phyloP scores from a whole-genome alignment of 2,329 filamentous ascomycete species.

The Fusarium heterosporum region DNA sequence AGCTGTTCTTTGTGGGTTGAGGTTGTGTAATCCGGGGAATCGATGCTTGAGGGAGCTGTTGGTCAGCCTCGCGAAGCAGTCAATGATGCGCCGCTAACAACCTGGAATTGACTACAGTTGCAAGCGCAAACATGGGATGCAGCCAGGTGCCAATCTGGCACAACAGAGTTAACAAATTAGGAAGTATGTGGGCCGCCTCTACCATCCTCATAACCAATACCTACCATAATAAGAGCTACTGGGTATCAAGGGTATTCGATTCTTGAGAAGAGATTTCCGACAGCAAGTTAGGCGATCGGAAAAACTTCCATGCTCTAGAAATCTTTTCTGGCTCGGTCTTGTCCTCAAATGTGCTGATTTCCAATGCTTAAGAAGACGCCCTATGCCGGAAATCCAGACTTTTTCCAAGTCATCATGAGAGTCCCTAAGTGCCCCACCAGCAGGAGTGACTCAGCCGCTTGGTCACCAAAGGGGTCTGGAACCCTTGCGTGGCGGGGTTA shows the following conservation, averaged over 20 bases:
- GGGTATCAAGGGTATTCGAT: no score
- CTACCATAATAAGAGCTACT: background rate
- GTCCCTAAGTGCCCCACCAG: background rate
- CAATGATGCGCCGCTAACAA: conserved; percentile 28
- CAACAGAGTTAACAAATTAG: conserved; percentile 1
- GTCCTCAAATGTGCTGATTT: background rate
- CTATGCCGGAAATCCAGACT: background rate
- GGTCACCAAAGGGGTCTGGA: conserved; percentile 13
- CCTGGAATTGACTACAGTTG: background rate
- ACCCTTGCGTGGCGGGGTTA: conserved; percentile 37
- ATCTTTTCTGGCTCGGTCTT: no score
- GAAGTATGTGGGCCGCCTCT: background rate
- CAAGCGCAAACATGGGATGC: background rate
- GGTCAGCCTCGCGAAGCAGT: conserved; percentile 35
- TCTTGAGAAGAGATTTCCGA: background rate
- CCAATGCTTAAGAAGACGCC: no score
- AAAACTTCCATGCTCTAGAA: background rate
- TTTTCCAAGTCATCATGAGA: background rate
- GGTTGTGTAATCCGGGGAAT: background rate
- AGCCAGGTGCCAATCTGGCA: conserved; percentile 8
- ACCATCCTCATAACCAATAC: background rate
- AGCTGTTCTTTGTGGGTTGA: background rate
- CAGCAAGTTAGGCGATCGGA: background rate
- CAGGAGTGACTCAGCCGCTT: conserved; percentile 16
- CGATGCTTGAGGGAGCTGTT: conserved; percentile 13